A percentile compares a stretch with the other conserved stretches of the same genome.
Evolutionary conservation across 129 eudicot species (phyloP).

Genomic region (Escallonia rubra): DNA sequence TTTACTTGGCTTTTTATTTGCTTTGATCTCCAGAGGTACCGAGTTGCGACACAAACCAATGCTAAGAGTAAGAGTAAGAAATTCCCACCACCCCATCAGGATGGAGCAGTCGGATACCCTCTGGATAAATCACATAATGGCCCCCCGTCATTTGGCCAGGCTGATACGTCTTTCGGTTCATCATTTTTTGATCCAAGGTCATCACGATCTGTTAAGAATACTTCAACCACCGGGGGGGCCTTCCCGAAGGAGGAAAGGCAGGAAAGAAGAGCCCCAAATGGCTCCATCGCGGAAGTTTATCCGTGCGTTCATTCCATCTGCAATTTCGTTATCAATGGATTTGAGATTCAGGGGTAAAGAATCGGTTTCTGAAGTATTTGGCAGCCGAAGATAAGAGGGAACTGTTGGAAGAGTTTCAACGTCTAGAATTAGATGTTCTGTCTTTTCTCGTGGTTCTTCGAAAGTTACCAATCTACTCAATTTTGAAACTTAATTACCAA

Average conservation of each 20-base stretch:
- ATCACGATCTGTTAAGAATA: conserved; percentile 42
- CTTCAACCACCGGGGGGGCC: conserved; percentile 25
- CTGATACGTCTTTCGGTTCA: conserved; percentile 49
- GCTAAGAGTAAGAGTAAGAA: conserved; percentile 80
- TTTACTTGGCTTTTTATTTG: no score
- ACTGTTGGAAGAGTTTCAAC: neutral
- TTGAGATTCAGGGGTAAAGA: conserved; percentile 52
- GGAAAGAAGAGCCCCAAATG: conserved; percentile 44
- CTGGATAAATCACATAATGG: conserved; percentile 46
- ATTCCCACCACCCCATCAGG: no score
- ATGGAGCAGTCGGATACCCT: conserved; percentile 73
- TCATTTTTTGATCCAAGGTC: conserved; percentile 54
- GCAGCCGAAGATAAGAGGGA: conserved; percentile 46
- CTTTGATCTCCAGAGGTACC: conserved; percentile 52
- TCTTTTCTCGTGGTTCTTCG: no score
- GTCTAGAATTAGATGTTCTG: no score
- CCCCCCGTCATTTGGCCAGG: conserved; percentile 44
- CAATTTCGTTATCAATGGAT: conserved; percentile 57
- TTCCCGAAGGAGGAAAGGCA: conserved; percentile 40
- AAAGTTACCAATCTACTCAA: no score
- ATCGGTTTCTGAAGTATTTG: conserved; percentile 37
- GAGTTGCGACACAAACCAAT: conserved; percentile 51
- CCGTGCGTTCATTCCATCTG: conserved; percentile 59
- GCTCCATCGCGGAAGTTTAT: conserved; percentile 53
- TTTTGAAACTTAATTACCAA: no score